Evolutionary conservation across 2,329 filamentous ascomycete species (phyloP), one percentile per base, ranked within the genome.

Genomic region (Orbilia brochopaga): DNA sequence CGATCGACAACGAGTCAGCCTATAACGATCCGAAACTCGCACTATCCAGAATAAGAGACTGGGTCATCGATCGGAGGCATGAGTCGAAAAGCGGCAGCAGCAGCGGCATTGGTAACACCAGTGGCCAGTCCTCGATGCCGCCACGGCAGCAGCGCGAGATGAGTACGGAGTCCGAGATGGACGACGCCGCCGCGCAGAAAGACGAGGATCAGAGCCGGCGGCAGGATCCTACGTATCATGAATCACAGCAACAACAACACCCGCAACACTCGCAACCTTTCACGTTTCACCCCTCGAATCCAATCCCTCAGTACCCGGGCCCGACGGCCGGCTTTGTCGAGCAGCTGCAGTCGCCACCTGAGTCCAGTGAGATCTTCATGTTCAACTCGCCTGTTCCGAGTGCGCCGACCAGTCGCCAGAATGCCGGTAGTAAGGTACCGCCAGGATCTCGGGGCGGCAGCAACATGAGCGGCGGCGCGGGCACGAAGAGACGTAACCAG

Each of bases 1-100:
- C 60, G 21, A 72, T 72, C 42, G 67, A 72, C 13, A 72, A 72
- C 37, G 60, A 65, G 44, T 72, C 67, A 8, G 67, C 67, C 1
- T 72, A 72, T 24, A 65, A 65, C n/a, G 67, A 72, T 42, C 67
- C 67, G 27, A 35, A 46, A 13, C 55, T 72, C 10, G 67, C 67
- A 42, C 42, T 72, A 53, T 72, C 67, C 35, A 72, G 60, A 37
- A 72, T 72, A 72, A 72, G 67, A 55, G 56, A 72, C 55, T 72
- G 67, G 67, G 67, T 72, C 7, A 72, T 72, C 51, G 67, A 72
- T 54, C 50, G 67, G 17, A 60, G 67, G 19, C 67, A 72, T 19
- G 67, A 65, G 27, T 61, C 52, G 15, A 72, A 59, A 61, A 60
- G 67, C 4, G 59, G 66, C 15, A 30, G 7, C 19, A 21, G 46